phyloP scores from a whole-genome alignment of 371 early-diverging fungal genomes.

The Lichtheimia hyalospora region DNA sequence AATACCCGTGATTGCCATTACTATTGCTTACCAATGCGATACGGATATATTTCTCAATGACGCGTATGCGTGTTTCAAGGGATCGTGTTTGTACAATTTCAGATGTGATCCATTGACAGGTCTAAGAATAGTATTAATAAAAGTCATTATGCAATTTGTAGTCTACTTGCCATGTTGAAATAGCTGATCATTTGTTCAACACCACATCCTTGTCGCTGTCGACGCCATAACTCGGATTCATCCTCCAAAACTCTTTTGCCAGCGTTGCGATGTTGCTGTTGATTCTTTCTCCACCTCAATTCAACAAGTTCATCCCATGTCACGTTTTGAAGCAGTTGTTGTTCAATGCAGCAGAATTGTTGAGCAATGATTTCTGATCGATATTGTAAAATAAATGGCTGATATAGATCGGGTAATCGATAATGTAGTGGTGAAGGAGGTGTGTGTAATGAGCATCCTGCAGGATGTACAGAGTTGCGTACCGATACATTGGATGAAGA shows the following conservation, averaged over 20 bases:
- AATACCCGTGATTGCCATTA: too few species aligned
- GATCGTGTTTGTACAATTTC: constrained; percentile 40
- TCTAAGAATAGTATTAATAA: constrained; percentile 15
- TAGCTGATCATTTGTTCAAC: constrained; percentile 39
- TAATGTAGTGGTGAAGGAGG: background rate
- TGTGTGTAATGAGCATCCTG: background rate
- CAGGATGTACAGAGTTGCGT: too few species aligned
- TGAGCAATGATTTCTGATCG: constrained; percentile 49
- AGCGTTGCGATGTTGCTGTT: constrained; percentile 4
- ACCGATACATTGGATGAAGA: background rate
- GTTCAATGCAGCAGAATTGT: constrained; percentile 56
- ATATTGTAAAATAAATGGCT: constrained; percentile 34
- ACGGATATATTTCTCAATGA: constrained; percentile 51
- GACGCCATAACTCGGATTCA: background rate
- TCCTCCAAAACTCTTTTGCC: constrained; percentile 1
- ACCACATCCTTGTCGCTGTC: constrained; percentile 11
- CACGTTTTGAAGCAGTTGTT: constrained; percentile 50
- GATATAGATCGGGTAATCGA: constrained; percentile 18
- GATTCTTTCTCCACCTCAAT: constrained; percentile 41
- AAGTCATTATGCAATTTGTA: background rate
- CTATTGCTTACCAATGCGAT: constrained; percentile 51
- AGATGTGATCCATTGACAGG: constrained; percentile 51
- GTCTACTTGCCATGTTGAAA: constrained; percentile 37
- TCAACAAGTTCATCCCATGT: constrained; percentile 62
- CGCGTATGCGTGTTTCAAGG: constrained; percentile 31